Evolutionary conservation across 2,329 filamentous ascomycete species (phyloP).

Genomic region (Curvularia sp.): DNA sequence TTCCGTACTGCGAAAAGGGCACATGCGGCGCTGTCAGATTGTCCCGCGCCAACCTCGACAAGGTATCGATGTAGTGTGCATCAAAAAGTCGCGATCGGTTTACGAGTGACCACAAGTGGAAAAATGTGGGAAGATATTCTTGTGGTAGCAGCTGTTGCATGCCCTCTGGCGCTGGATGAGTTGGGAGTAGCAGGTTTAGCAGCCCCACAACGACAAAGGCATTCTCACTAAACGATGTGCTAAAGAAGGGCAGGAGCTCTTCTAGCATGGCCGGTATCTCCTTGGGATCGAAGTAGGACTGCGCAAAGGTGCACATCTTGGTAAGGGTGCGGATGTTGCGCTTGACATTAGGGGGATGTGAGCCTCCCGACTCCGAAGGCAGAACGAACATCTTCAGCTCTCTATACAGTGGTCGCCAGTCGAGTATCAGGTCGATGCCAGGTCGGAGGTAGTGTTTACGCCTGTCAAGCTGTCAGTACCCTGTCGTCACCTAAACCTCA

Average conservation of each 20-base stretch:
- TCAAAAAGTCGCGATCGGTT: conserved; percentile 89
- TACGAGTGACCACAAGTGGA: conserved; percentile 94
- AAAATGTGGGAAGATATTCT: conserved; percentile 89
- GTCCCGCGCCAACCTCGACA: conserved; percentile 87
- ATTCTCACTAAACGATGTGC: conserved; percentile 88
- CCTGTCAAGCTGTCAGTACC: conserved; percentile 58
- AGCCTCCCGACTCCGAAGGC: conserved; percentile 76
- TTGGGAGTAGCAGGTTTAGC: conserved; percentile 87
- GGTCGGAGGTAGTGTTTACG: conserved; percentile 96
- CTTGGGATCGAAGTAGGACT: conserved; percentile 89
- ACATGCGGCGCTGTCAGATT: conserved; percentile 77
- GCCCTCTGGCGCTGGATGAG: conserved; percentile 74
- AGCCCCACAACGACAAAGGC: conserved; percentile 91
- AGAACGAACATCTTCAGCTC: conserved; percentile 91
- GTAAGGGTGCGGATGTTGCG: conserved; percentile 76
- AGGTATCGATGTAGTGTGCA: conserved; percentile 84
- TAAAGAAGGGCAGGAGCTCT: conserved; percentile 71
- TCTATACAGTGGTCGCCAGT: conserved; percentile 92
- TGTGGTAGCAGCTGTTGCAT: conserved; percentile 82
- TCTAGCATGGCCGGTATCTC: conserved; percentile 76
- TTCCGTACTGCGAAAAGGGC: conserved; percentile 82
- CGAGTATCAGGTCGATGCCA: conserved; percentile 84
- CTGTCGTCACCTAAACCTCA: conserved; percentile 12
- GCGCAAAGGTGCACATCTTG: conserved; percentile 88
- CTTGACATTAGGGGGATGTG: conserved; percentile 68